phyloP scores from a whole-genome alignment of 805 yeast species.

The Komagataella kurtzmanii region DNA sequence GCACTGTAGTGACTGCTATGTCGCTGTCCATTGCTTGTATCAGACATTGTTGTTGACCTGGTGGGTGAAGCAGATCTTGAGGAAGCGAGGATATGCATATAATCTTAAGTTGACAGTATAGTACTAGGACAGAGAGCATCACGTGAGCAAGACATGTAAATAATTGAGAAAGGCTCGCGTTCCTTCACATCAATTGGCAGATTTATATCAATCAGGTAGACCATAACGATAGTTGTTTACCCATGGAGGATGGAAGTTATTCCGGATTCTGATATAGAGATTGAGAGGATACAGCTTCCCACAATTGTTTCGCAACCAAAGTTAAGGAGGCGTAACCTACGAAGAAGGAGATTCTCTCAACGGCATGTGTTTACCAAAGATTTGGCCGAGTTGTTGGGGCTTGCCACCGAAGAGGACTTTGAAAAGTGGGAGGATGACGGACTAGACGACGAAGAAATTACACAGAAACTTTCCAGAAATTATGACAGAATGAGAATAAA shows the following conservation, averaged over 20 bases:
- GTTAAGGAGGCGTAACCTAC: background rate
- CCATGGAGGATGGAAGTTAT: background rate
- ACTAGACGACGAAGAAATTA: conserved; percentile 12
- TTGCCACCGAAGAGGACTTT: conserved; percentile 13
- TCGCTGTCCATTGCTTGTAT: background rate
- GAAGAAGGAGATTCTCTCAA: conserved; percentile 12
- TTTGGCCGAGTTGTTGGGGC: conserved; percentile 16
- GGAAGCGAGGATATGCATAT: background rate
- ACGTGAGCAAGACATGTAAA: conserved; percentile 1
- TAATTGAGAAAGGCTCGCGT: background rate
- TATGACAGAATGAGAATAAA: conserved; percentile 12
- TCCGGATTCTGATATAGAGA: conserved; percentile 5
- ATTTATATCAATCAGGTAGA: background rate
- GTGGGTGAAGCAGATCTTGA: background rate
- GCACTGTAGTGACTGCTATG: conserved; percentile 63
- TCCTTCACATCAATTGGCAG: background rate
- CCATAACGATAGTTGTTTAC: background rate
- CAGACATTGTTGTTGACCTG: background rate
- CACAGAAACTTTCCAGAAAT: conserved; percentile 14
- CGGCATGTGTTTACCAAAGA: conserved; percentile 20
- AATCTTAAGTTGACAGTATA: background rate
- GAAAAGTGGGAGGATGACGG: conserved; percentile 11
- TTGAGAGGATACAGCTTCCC: background rate
- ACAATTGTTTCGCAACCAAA: background rate
- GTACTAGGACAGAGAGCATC: background rate